Evolutionary conservation across 768 basidiomycete species (phyloP).

Genomic region (Pulveroboletus frians): DNA sequence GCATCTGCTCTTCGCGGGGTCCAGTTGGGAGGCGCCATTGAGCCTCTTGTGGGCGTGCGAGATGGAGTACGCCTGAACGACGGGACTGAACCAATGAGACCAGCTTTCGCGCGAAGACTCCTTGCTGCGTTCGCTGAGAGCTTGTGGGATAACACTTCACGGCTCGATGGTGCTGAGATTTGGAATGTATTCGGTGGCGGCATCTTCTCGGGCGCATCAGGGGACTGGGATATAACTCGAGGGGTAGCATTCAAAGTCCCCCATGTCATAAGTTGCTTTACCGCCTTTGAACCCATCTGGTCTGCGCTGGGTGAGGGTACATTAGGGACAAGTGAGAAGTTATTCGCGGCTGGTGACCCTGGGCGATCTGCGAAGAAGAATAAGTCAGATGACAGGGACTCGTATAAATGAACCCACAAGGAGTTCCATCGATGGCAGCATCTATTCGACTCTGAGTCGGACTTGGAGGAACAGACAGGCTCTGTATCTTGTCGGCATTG

Average conservation of each 20-base stretch:
- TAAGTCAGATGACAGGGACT: conserved; percentile 8
- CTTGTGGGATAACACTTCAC: conserved; percentile 78
- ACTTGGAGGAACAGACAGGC: conserved; percentile 66
- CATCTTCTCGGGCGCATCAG: conserved; percentile 45
- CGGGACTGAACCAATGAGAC: conserved; percentile 39
- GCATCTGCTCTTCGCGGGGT: conserved; percentile 74
- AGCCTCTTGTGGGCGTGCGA: conserved; percentile 33
- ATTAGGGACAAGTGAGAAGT: conserved; percentile 75
- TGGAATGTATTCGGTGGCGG: conserved; percentile 60
- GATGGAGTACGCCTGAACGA: conserved; percentile 26
- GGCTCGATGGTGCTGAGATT: conserved; percentile 66
- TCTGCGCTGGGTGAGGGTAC: conserved; percentile 85
- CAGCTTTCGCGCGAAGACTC: conserved; percentile 74
- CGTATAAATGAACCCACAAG: conserved; percentile 53
- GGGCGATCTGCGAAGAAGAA: conserved; percentile 49
- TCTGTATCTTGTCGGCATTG: conserved; percentile 37
- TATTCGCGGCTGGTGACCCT: conserved; percentile 46
- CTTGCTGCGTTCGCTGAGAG: conserved; percentile 79
- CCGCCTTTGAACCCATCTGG: conserved; percentile 71
- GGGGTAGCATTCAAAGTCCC: conserved; percentile 92
- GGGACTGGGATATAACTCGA: conserved; percentile 66
- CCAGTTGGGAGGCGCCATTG: conserved; percentile 78
- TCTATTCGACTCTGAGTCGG: conserved; percentile 87
- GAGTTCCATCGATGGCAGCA: conserved; percentile 89
- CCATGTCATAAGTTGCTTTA: conserved; percentile 97